These are phyloP conservation scores for Lecanosticta acicola DNA, from an alignment of 2,329 filamentous ascomycete genomes.

Conservation along the genomic window DNA sequence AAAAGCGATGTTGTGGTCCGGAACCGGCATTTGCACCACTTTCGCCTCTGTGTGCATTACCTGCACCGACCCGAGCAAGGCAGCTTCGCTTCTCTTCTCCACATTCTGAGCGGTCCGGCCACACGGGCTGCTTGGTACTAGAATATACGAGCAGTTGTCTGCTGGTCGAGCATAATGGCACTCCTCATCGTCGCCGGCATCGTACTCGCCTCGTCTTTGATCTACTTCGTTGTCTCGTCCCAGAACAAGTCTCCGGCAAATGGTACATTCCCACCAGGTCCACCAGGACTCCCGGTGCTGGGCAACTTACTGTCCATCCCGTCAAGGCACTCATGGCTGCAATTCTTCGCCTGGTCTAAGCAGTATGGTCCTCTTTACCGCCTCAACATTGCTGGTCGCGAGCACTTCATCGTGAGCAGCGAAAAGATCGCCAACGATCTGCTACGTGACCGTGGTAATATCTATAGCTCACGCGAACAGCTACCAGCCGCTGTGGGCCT, in stretches of 20 bases:
- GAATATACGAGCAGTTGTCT: too few species aligned
- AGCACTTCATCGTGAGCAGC: slow-evolving; percentile 36
- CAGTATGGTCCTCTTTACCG: slow-evolving; percentile 40
- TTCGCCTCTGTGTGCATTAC: too few species aligned
- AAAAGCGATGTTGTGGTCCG: too few species aligned
- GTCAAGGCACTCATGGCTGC: slow-evolving; percentile 37
- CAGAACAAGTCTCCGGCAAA: neutral
- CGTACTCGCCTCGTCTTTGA: too few species aligned
- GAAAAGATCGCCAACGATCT: slow-evolving; percentile 41
- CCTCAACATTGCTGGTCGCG: slow-evolving; percentile 40
- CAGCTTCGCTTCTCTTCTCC: too few species aligned
- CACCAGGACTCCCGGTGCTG: slow-evolving; percentile 23
- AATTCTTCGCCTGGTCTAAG: slow-evolving; percentile 37
- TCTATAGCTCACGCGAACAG: slow-evolving; percentile 36
- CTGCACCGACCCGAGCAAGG: too few species aligned
- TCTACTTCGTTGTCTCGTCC: neutral
- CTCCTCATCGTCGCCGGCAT: too few species aligned
- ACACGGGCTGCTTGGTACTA: too few species aligned
- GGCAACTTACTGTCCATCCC: slow-evolving; percentile 36
- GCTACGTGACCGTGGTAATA: slow-evolving; percentile 37
- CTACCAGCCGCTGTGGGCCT: slow-evolving; percentile 34
- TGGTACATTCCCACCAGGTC: slow-evolving; percentile 6
- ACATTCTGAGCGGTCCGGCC: too few species aligned
- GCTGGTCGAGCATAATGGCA: too few species aligned
- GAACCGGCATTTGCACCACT: too few species aligned